Percentiles rank a stretch among this genome's conserved stretches.
Conservation (phyloP, 345 rosid species). For the Citrus trifoliata region DNA sequence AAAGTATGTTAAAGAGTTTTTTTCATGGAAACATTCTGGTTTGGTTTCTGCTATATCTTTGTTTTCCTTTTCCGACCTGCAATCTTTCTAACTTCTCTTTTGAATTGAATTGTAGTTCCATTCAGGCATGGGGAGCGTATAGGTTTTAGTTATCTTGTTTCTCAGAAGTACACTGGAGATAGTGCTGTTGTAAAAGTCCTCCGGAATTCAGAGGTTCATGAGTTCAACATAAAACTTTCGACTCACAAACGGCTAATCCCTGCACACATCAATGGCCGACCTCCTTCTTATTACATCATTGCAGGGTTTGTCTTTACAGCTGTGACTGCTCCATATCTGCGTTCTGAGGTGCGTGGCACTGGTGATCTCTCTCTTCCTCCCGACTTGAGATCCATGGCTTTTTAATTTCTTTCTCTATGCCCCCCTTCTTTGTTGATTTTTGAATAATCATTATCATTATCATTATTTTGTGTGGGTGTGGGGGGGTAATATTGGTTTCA, state of each 20-base stretch:
- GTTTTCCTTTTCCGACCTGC: background rate
- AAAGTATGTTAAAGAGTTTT: background rate
- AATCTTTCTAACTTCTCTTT: slow-evolving; percentile 1
- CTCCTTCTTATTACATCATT: slow-evolving; percentile 86
- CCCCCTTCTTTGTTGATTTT: background rate
- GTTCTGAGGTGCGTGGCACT: slow-evolving; percentile 67
- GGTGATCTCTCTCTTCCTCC: background rate
- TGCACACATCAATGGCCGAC: slow-evolving; percentile 70
- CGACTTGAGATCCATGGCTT: background rate
- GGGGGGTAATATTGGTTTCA: background rate
- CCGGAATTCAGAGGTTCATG: slow-evolving; percentile 56
- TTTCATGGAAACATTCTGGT: background rate
- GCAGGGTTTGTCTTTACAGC: slow-evolving; percentile 91
- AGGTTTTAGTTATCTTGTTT: slow-evolving; percentile 87
- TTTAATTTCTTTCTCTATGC: background rate
- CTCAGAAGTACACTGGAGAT: slow-evolving; percentile 94
- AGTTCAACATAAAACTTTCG: slow-evolving; percentile 76
- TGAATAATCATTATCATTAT: background rate
- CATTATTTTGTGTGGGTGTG: too few species aligned
- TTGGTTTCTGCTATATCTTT: background rate
- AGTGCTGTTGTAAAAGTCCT: slow-evolving; percentile 74
- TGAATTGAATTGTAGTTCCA: slow-evolving; percentile 54
- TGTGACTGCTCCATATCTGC: slow-evolving; percentile 87
- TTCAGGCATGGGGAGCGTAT: slow-evolving; percentile 95
- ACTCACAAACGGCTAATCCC: slow-evolving; percentile 86